These are phyloP conservation scores for Erythrophleum fordii DNA, from an alignment of 306 rosid genomes.

Conservation along the genomic window DNA sequence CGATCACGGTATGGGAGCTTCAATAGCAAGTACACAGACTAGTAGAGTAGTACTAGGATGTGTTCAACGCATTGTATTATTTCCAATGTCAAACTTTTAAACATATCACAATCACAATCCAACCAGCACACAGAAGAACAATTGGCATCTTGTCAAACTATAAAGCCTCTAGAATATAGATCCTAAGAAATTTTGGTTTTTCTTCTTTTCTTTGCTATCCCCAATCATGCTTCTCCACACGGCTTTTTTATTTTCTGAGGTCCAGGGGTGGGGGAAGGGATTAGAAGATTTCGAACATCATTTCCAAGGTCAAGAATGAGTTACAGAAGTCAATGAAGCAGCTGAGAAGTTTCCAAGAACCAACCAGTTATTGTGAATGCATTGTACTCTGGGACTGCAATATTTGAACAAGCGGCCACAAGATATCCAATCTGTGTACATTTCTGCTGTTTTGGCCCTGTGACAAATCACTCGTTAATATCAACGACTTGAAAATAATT, in stretches of 20 bases:
- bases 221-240: slow-evolving; percentile 5
- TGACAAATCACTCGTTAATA: slow-evolving; percentile 33
- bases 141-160: slow-evolving; percentile 42
- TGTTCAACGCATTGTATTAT: not conserved
- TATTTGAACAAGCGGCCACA: slow-evolving; percentile 95
- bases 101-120: slow-evolving; percentile 26
- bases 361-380: slow-evolving; percentile 39
- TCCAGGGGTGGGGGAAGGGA: slow-evolving; percentile 2
- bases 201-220: slow-evolving; percentile 22
- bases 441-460: slow-evolving; percentile 87
- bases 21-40: not conserved
- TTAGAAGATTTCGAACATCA: slow-evolving; percentile 3
- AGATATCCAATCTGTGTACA: slow-evolving; percentile 87
- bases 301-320: slow-evolving; percentile 37
- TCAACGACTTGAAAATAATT: not conserved
- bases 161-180: slow-evolving; percentile 20
- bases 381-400: slow-evolving; percentile 71
- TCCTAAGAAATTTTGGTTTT: slow-evolving; percentile 25
- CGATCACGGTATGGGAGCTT: not conserved
- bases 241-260: slow-evolving; percentile 17
- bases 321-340: slow-evolving; percentile 46
- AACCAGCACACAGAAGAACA: slow-evolving; percentile 10
- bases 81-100: slow-evolving; percentile 29
- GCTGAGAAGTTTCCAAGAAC: slow-evolving; percentile 39
- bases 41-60: not conserved